Base-by-base conservation (phyloP, 495 filamentous ascomycete species). In the Hypoxylon fuscum region DNA sequence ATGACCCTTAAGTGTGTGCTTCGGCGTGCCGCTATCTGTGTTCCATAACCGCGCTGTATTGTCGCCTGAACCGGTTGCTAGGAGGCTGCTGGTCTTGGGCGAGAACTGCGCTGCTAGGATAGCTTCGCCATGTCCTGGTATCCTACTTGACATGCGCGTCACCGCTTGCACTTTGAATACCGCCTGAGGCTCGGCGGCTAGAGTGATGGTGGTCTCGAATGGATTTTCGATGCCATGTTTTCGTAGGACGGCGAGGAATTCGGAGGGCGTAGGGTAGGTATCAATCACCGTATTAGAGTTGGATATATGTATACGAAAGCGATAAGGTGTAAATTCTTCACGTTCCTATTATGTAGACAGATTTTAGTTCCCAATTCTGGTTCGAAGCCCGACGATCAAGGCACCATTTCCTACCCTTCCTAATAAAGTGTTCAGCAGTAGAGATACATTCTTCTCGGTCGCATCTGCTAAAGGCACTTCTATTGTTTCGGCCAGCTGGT, bases 91-190 rank as follows among this genome's bases (percentile, higher is more conserved):
- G 3, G 83, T 87, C 20, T 83, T 82, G 0, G 96, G 96, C 0
- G 92, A 96, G 75, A 98, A 99, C 34, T 91, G 87, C 8, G 88
- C 90, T 12, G 90, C 85, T 5, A 99, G 85, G 62, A 99, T 99
- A 0, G 92, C 85, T 68, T 96, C 90, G 3, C 92, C 94, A 71
- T 99, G 96, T 7, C 95, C 95, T 5, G 88, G 84, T 61, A 99
- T 94, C 22, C 88, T 87, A 43, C 93, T 90, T 5, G 93, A 88
- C 76, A 94, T 95, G 69, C 95, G 83, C 20, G 92, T 92, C 22
- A 97, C 92, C 1, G 93, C 91, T 61, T 92, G 92, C 40, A 98
- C 95, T 68, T 88, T 88, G 79, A 98, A 98, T 3, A 99, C 89
- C 1, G 94, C 91, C 74, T 98, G 95, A 0, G 95, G 94, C 25